Percentiles rank a stretch among this genome's conserved stretches.
Evolutionary conservation across 2,329 filamentous ascomycete genomes (phyloP).

Genomic region (Neonectria punicea): DNA sequence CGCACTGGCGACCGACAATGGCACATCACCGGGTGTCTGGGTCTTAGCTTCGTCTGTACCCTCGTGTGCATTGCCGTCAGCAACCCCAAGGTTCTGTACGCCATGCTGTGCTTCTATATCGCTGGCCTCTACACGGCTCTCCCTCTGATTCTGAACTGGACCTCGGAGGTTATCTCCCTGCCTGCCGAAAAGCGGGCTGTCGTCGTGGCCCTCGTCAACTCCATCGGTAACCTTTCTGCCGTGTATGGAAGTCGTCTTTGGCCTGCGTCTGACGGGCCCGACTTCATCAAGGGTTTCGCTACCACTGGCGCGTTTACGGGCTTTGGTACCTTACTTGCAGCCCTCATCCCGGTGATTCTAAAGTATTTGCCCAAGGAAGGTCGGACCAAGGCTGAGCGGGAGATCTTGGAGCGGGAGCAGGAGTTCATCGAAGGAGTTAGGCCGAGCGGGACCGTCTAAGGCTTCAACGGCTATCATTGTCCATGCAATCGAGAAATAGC

Average conservation of each 20-base stretch:
- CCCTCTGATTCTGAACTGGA: constrained; percentile 44
- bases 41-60: constrained; percentile 40
- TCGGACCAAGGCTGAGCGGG: constrained; percentile 9
- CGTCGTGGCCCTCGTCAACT: constrained; percentile 46
- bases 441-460: constrained; percentile 5
- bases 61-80: constrained; percentile 48
- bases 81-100: constrained; percentile 40
- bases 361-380: constrained; percentile 19
- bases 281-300: constrained; percentile 42
- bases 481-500: too few species aligned
- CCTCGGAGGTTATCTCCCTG: constrained; percentile 39
- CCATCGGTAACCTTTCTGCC: constrained; percentile 46
- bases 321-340: constrained; percentile 37
- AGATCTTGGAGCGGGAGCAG: constrained; percentile 8
- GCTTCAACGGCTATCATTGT: too few species aligned
- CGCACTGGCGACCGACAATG: constrained; percentile 40
- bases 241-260: constrained; percentile 46
- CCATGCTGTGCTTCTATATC: constrained; percentile 45
- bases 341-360: constrained; percentile 34
- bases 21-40: constrained; percentile 41
- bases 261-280: constrained; percentile 40
- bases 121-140: constrained; percentile 41
- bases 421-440: not conserved
- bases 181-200: constrained; percentile 47
- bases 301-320: constrained; percentile 44